Evolutionary conservation across 805 yeast species (phyloP).

Genomic region (Brettanomyces naardenensis): DNA sequence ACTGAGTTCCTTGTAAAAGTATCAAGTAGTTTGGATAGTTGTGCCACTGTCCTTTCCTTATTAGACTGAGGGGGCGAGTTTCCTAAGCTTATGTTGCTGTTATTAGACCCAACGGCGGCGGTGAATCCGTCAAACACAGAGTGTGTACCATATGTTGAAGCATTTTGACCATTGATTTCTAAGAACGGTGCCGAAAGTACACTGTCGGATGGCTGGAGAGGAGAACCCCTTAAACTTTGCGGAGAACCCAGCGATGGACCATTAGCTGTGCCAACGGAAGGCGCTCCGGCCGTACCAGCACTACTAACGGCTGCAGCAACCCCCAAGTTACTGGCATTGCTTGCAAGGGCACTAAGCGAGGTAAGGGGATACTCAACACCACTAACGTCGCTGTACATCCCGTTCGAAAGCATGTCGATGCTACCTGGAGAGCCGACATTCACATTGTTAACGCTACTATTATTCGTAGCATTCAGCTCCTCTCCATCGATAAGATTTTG

Average conservation of each 20-base stretch:
- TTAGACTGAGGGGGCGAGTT: conserved; percentile 16
- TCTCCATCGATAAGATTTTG: conserved; percentile 24
- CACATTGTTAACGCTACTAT: background rate
- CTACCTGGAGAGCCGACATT: background rate
- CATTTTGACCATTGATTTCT: conserved; percentile 10
- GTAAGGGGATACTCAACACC: conserved; percentile 5
- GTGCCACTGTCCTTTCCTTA: background rate
- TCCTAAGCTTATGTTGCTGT: conserved; percentile 11
- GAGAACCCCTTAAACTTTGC: conserved; percentile 2
- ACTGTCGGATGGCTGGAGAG: conserved; percentile 3
- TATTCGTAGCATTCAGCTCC: conserved; percentile 7
- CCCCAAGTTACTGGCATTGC: conserved; percentile 4
- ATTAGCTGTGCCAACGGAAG: too few species aligned
- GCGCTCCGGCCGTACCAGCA: too few species aligned
- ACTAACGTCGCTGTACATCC: background rate
- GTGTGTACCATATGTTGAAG: conserved; percentile 5
- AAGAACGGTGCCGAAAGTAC: conserved; percentile 5
- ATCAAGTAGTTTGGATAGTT: conserved; percentile 15
- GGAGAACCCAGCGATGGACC: conserved; percentile 3
- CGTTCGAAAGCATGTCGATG: background rate
- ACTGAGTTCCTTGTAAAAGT: background rate
- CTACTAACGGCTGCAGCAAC: background rate
- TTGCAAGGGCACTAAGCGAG: conserved; percentile 14
- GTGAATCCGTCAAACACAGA: conserved; percentile 15
- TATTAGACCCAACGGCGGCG: conserved; percentile 7